Evolutionary conservation across 129 eudicot species (phyloP), one percentile per base, ranked within the genome.

Genomic region (Saposhnikovia divaricata): DNA sequence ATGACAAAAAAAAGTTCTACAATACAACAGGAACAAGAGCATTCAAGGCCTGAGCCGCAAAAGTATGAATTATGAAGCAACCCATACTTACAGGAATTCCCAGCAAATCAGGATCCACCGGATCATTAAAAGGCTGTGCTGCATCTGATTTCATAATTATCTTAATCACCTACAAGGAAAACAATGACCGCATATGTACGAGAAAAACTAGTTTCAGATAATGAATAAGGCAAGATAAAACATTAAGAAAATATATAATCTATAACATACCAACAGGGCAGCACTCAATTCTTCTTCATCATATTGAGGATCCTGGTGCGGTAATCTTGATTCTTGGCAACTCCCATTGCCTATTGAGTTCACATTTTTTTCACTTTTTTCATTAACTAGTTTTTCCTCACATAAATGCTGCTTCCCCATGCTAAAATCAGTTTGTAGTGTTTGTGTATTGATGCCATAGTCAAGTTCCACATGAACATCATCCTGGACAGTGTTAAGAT

Each of bases 141-240:
- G 98, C 98, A 77, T 94, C 98, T 97, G 89, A 92, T 86, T 94
- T 94, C 98, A 94, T 94, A 73, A 92, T 76, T 86, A 90, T 94
- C 83, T 84, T 90, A 59, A 94, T 83, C 23, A 92, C 97, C 98
- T 94, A 14, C 77, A 27, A 37, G 83, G 12, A 71, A 75, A 25
- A 42, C 28, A 77, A 23, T 40, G 10, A 43, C 16, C 21, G 23
- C 61, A 23, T 39, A 21, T 18, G 25, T 16, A 77, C 45, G 25
- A 71, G n/a, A 38, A 34, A 61, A 40, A 78, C 76, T 86, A 81
- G 40, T 80, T 82, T 89, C 93, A 48, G 90, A 89, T 78, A 61
- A 77, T 31, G 48, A 44, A 18, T 43, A 37, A 65, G 31, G 46
- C 23, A 51, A 12, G 11, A 39, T 57, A 73, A 25, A 53, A 25